Conservation (phyloP, 768 basidiomycete genomes). For the Serpula lacrymans region DNA sequence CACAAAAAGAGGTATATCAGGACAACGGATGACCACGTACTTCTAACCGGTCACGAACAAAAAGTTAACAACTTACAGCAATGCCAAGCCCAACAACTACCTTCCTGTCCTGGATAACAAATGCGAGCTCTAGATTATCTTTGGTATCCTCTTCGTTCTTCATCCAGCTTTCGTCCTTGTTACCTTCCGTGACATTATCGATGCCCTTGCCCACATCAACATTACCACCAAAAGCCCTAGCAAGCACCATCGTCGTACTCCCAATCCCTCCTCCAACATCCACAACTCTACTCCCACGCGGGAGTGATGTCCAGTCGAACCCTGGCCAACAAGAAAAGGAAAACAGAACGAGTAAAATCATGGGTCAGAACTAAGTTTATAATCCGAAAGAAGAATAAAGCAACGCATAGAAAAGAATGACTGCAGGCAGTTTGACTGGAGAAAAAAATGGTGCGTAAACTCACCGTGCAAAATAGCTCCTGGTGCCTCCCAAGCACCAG, state of each 20-base stretch:
- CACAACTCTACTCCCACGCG: constrained; percentile 48
- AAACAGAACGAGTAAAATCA: neutral
- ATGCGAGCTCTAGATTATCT: constrained; percentile 35
- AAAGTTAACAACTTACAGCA: constrained; percentile 19
- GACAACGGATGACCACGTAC: no score
- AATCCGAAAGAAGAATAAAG: neutral
- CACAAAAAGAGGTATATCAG: no score
- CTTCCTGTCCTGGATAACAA: constrained; percentile 59
- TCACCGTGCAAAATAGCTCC: constrained; percentile 54
- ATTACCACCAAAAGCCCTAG: constrained; percentile 29
- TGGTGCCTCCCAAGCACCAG: constrained; percentile 66
- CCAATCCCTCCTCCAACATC: constrained; percentile 75
- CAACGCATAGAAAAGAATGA: neutral
- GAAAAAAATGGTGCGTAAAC: constrained; percentile 15
- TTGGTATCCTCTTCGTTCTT: constrained; percentile 11
- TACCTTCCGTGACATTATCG: neutral
- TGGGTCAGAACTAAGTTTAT: neutral
- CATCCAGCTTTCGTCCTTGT: neutral
- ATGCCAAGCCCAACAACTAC: constrained; percentile 51
- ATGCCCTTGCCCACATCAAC: constrained; percentile 8
- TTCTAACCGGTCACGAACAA: neutral
- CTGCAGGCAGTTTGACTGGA: no score
- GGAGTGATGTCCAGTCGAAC: constrained; percentile 56
- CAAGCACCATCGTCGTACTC: constrained; percentile 42
- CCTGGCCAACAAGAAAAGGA: constrained; percentile 36